phyloP scores from a whole-genome alignment of 2,329 filamentous ascomycete genomes.

The Fusarium fracticaudum region DNA sequence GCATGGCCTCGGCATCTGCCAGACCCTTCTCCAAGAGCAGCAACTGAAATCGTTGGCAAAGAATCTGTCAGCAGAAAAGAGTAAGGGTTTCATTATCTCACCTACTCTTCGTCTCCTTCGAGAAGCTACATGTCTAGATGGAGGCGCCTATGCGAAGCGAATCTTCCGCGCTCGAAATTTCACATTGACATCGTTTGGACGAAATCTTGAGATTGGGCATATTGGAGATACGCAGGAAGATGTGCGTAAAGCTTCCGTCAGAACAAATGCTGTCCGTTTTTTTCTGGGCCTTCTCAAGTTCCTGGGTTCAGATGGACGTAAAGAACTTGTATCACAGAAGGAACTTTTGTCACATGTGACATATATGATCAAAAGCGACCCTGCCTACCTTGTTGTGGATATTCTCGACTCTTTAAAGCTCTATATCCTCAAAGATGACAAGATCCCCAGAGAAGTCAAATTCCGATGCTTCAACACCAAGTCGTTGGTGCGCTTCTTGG shows the following conservation, averaged over 20 bases:
- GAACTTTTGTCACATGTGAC: conserved; percentile 87
- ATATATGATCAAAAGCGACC: conserved; percentile 80
- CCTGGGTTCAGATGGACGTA: conserved; percentile 79
- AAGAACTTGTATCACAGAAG: conserved; percentile 80
- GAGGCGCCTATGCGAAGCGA: conserved; percentile 79
- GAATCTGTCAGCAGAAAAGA: conserved; percentile 80
- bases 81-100: conserved; percentile 88
- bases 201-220: conserved; percentile 79
- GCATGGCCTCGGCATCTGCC: conserved; percentile 80
- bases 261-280: conserved; percentile 85
- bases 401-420: conserved; percentile 76
- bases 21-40: conserved; percentile 80
- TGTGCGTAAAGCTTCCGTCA: conserved; percentile 76
- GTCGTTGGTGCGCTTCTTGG: conserved; percentile 76
- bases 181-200: conserved; percentile 81
- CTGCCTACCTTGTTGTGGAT: conserved; percentile 77
- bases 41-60: conserved; percentile 84
- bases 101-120: conserved; percentile 86
- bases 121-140: conserved; percentile 87
- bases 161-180: conserved; percentile 82
- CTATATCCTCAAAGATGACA: conserved; percentile 78
- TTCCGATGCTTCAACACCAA: conserved; percentile 78
- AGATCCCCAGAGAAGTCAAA: conserved; percentile 78
- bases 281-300: conserved; percentile 82
- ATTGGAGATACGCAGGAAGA: conserved; percentile 68